Evolutionary conservation across 805 yeast species (phyloP), one percentile per base, ranked within the genome.

Genomic region (Hanseniaspora nectarophila): DNA sequence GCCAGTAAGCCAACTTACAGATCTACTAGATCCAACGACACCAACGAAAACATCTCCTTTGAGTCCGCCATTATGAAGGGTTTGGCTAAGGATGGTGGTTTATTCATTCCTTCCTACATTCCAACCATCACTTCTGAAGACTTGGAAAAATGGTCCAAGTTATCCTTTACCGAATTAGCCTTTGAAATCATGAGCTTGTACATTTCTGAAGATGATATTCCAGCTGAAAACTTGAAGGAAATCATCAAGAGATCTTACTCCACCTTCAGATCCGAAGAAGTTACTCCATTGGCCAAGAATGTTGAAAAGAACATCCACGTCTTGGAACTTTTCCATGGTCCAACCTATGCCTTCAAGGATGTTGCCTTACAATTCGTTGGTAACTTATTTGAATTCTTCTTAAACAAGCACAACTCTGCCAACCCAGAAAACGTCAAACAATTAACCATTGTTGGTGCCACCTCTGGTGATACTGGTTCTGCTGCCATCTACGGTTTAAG

Each of bases 331-430:
- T 92, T 92, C 80, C 99, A 92, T 65, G 99, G 99, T 34, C 99
- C 99, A 57, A 92, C 99, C 4, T 92, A 90, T 64, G 99, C 99
- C 15, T 92, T 92, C 75, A 92, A 92, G 69, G 99, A 92, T 67
- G 98, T 92, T 57, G 99, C 99, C 4, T 76, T 92, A 64, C 99
- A 92, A 68, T 90, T 92, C 67, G 94, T 92, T 45, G 99, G 99
- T 60, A 92, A 92, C 72, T 73, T 92, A 59, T 92, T 92, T 67
- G 99, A 92, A 70, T 92, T 77, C 70, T 92, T 92, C 69, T 72
- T 92, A 61, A 72, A 75, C 55, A 82, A 95, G 68, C 76, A 78
- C 60, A 92, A 92, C 63, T 65, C 63, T 49, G 73, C 72, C 32
- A 64, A 73, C 58, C 70, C 76, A 46, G 75, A 74, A 55, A 74